Evolutionary conservation across 2,329 filamentous ascomycete species (phyloP).

Genomic region (Phialocephala sp.): DNA sequence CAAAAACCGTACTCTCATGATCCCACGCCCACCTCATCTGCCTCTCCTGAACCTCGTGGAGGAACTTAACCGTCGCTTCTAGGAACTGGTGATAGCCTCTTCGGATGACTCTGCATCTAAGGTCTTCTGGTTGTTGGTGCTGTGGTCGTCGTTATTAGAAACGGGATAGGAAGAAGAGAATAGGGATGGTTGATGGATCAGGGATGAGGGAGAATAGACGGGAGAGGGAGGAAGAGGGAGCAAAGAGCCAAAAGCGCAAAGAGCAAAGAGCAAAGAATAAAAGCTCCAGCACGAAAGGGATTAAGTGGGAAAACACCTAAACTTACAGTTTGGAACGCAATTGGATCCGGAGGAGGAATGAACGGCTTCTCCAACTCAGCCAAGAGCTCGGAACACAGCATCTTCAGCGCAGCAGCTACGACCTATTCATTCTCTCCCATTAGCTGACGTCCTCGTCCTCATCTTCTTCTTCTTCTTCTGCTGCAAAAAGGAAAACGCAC

Average conservation of each 20-base stretch:
- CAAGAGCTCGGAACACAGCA: conserved; percentile 34
- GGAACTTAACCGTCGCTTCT: conserved; percentile 35
- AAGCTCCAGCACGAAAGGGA: too few relatives aligned
- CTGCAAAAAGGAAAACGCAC: conserved; percentile 30
- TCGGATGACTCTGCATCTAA: not conserved
- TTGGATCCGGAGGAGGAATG: not conserved
- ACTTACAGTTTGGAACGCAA: too few relatives aligned
- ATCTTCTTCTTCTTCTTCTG: not conserved
- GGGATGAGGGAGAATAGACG: too few relatives aligned
- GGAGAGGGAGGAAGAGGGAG: not conserved
- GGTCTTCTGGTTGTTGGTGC: not conserved
- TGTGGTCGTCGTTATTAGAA: too few relatives aligned
- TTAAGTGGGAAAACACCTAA: too few relatives aligned
- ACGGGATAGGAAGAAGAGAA: too few relatives aligned
- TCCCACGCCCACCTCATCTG: conserved; percentile 36
- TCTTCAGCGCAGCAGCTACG: conserved; percentile 32
- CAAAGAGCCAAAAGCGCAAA: not conserved
- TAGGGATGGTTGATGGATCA: too few relatives aligned
- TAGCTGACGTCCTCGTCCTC: not conserved
- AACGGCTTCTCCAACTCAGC: conserved; percentile 37
- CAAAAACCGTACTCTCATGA: conserved; percentile 32
- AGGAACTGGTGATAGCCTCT: not conserved
- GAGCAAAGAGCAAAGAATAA: not conserved
- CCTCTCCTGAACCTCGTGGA: conserved; percentile 39
- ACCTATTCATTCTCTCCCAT: too few relatives aligned